Conservation (phyloP, 768 basidiomycete genomes). For the Peribolospora kevripleyi region DNA sequence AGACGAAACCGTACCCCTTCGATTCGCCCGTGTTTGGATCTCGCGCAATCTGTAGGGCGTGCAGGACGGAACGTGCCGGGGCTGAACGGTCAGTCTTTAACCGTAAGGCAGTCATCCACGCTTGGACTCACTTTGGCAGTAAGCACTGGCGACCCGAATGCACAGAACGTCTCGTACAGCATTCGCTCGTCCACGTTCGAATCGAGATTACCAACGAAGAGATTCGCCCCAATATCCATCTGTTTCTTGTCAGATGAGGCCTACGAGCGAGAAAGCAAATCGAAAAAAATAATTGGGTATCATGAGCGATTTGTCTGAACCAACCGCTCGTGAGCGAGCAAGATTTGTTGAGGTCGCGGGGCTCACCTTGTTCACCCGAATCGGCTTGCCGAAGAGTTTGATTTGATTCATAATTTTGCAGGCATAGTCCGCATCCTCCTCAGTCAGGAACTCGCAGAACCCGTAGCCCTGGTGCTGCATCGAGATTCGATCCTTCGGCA, state of each 20-base stretch:
- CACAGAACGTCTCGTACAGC: constrained; percentile 82
- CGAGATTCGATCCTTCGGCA: constrained; percentile 93
- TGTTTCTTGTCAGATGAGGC: constrained; percentile 97
- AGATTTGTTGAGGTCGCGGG: background rate
- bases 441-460: constrained; percentile 96
- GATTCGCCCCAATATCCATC: constrained; percentile 87
- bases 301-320: background rate
- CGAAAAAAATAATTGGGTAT: background rate
- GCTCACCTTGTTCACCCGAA: constrained; percentile 89
- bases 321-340: background rate
- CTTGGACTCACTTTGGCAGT: constrained; percentile 46
- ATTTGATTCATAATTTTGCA: constrained; percentile 99
- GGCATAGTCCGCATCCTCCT: constrained; percentile 97
- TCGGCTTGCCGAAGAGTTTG: constrained; percentile 95
- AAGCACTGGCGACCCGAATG: constrained; percentile 77
- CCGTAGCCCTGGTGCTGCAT: constrained; percentile 98
- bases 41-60: constrained; percentile 49
- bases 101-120: background rate
- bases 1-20: constrained; percentile 92
- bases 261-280: constrained; percentile 23
- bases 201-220: constrained; percentile 88
- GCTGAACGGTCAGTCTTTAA: background rate
- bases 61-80: background rate
- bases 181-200: constrained; percentile 82
- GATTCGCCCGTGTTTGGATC: constrained; percentile 62